Evolutionary conservation across 208 protist species (phyloP), one percentile per base, ranked within the genome.

Genomic region (Porcisia deanei): DNA sequence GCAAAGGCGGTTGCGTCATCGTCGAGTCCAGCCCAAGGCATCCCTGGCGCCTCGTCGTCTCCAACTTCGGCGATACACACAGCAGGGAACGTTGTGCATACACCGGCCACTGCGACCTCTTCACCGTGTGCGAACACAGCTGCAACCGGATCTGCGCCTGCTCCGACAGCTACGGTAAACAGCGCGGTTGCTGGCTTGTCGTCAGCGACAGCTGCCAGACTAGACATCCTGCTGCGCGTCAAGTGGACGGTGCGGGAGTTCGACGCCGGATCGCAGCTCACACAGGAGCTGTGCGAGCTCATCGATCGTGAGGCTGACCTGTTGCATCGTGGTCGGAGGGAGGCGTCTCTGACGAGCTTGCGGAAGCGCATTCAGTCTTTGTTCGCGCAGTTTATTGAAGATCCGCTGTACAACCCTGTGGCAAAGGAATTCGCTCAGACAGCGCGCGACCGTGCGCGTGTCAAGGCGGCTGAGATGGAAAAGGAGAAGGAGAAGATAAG

Each of bases 201-300:
- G 49, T 79, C 66, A 49, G 65, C 67, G 14, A 77, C 81, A 37
- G 71, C 94, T 90, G 71, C 97, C 45, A 89, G 98, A 10, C 87
- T 99, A 25, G 98, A 99, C 75, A 87, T 98, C 30, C 88, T 99
- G 41, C 80, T 99, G n/a, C 97, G 98, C 68, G 90, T 99, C 47
- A 99, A 99, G 88, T 98, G 96, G 94, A 98, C 97, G 0, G 97
- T 99, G 20, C 99, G 98, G 73, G 96, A 99, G 87, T 99, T 99
- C 82, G 83, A 97, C 74, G 61, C 61, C 12, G 81, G 67, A 53
- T 81, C 82, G 14, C 53, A 59, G 18, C 83, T 98, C 41, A 97
- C 95, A 30, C 79, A 87, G 22, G 95, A 99, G 73, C 88, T 99
- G 61, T 88, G 93, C 69, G 95, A 99, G 80, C 91, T 99, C 39